A percentile compares a stretch with the other conserved stretches of the same genome.
phyloP scores from a whole-genome alignment of 768 basidiomycete species.

The Hygrophorus pudorinus region DNA sequence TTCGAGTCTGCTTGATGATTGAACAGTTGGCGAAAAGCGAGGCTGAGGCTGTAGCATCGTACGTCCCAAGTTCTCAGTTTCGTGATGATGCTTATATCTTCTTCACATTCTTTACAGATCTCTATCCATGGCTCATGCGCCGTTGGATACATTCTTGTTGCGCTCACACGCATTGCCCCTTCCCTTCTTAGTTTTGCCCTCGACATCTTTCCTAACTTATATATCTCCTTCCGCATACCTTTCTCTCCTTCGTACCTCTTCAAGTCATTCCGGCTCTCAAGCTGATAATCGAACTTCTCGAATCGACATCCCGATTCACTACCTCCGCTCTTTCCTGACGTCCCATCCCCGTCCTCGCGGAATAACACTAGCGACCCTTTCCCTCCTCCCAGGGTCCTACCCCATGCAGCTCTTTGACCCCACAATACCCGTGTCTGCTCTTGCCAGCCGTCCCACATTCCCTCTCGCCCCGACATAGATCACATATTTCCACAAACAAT shows the following conservation, averaged over 20 bases:
- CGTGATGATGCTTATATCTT: conserved; percentile 6
- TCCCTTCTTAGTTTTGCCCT: conserved; percentile 60
- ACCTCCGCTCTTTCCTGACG: conserved; percentile 37
- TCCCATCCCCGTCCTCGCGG: conserved; percentile 30
- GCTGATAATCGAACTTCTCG: conserved; percentile 24
- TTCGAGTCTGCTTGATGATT: conserved; percentile 30
- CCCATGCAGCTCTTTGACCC: conserved; percentile 27
- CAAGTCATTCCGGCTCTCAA: conserved; percentile 11
- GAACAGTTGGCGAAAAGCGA: conserved; percentile 44
- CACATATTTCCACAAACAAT: conserved; percentile 38
- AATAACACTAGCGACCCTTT: conserved; percentile 45
- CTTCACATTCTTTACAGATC: conserved; percentile 21
- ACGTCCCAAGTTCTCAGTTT: conserved; percentile 15
- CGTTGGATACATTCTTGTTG: conserved; percentile 64
- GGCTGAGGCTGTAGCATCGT: conserved; percentile 45
- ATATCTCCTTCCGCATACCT: conserved; percentile 65
- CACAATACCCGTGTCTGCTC: conserved; percentile 35
- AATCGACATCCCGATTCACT: conserved; percentile 43
- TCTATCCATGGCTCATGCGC: conserved; percentile 28
- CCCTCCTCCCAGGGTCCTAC: conserved; percentile 23
- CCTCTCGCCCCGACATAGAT: conserved; percentile 42
- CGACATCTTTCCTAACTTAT: conserved; percentile 63
- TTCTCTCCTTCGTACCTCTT: conserved; percentile 34
- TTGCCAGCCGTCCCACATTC: conserved; percentile 42
- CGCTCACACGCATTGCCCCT: conserved; percentile 60